Conservation (phyloP, 2,329 filamentous ascomycete species). For the Furcasterigmium sp. region DNA sequence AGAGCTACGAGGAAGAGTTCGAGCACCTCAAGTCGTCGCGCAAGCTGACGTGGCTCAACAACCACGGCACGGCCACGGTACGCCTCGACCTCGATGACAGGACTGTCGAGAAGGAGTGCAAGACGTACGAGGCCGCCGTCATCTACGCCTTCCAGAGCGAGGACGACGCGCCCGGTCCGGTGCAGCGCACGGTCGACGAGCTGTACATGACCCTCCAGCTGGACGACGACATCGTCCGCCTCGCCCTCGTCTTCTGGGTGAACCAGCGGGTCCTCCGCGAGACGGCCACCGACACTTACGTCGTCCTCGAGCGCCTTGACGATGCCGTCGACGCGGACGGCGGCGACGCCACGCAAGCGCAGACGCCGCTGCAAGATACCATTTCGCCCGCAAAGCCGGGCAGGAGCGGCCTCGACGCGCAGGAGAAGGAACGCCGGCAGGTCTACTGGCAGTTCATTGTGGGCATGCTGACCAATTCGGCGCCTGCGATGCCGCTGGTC, state of each 20-base stretch:
- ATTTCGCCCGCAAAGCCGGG: slow-evolving; percentile 34
- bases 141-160: slow-evolving; percentile 72
- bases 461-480: slow-evolving; percentile 92
- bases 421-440: slow-evolving; percentile 52
- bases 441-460: slow-evolving; percentile 91
- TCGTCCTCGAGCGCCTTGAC: slow-evolving; percentile 60
- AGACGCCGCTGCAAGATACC: slow-evolving; percentile 13
- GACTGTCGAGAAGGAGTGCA: slow-evolving; percentile 64
- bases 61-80: slow-evolving; percentile 73
- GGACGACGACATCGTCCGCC: slow-evolving; percentile 65
- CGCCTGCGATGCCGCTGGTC: slow-evolving; percentile 68
- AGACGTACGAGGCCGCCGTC: slow-evolving; percentile 81
- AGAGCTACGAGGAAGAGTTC: slow-evolving; percentile 69
- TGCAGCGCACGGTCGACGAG: slow-evolving; percentile 43
- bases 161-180: slow-evolving; percentile 25
- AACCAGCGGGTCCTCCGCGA: slow-evolving; percentile 60
- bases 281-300: slow-evolving; percentile 47
- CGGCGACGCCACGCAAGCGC: slow-evolving; percentile 19
- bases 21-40: slow-evolving; percentile 75
- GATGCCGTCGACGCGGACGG: slow-evolving; percentile 20
- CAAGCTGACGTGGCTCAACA: slow-evolving; percentile 84
- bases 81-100: slow-evolving; percentile 82
- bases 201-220: slow-evolving; percentile 59
- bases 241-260: slow-evolving; percentile 67
- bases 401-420: slow-evolving; percentile 50